A percentile compares a stretch with the other conserved stretches of the same genome.
Evolutionary conservation across 495 filamentous ascomycete genomes (phyloP).

Genomic region (Cercophora newfieldiana): DNA sequence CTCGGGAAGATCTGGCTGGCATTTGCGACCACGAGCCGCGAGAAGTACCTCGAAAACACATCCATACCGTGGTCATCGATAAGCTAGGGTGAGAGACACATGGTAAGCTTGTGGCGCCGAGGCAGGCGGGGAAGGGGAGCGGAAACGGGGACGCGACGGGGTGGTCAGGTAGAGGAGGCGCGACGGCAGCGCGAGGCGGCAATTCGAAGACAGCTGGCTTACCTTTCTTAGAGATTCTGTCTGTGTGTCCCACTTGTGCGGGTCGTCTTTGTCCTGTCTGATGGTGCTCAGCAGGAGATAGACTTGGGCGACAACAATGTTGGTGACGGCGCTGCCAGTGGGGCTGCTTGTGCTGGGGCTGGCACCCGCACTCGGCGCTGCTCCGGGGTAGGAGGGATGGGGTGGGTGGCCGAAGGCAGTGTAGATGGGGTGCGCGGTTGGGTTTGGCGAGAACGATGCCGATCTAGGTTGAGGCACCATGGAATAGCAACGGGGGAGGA

Average conservation of each 20-base stretch:
- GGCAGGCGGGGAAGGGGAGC: not conserved
- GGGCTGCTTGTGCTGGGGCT: constrained; percentile 70
- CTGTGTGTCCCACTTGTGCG: constrained; percentile 91
- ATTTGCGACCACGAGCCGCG: constrained; percentile 81
- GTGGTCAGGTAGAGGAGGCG: constrained; percentile 10
- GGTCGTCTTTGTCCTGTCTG: constrained; percentile 84
- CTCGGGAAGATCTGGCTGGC: constrained; percentile 82
- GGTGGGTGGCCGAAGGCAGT: constrained; percentile 51
- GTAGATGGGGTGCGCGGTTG: constrained; percentile 48
- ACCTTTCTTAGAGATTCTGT: constrained; percentile 90
- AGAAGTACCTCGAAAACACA: constrained; percentile 89
- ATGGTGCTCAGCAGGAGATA: constrained; percentile 91
- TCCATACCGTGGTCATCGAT: constrained; percentile 97
- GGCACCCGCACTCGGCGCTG: constrained; percentile 55
- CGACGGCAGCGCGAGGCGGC: constrained; percentile 1
- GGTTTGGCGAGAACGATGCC: constrained; percentile 58
- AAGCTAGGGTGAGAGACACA: too few species aligned
- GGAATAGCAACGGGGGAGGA: constrained; percentile 27
- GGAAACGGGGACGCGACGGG: not conserved
- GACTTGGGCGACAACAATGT: constrained; percentile 92
- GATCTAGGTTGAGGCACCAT: constrained; percentile 45
- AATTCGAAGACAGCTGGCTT: constrained; percentile 33
- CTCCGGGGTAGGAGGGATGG: constrained; percentile 54
- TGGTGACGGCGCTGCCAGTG: constrained; percentile 63
- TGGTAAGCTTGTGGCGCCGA: too few species aligned